Conservation (phyloP, 2,329 filamentous ascomycete species). For the Clathrospora elynae region DNA sequence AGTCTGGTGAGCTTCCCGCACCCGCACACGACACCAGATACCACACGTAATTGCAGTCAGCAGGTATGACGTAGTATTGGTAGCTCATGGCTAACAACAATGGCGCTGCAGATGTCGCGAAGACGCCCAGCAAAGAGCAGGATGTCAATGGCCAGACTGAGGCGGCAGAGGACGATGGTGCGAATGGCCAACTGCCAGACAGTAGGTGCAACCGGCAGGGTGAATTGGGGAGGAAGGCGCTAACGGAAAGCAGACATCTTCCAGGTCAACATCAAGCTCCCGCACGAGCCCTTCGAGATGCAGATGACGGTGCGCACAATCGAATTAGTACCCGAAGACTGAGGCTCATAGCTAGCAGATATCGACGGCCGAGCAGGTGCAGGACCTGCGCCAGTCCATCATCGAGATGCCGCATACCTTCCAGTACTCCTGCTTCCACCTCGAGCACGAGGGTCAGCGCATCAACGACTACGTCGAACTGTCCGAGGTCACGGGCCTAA, state of each 20-base stretch:
- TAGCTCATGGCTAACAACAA: constrained; percentile 31
- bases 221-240: background rate
- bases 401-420: constrained; percentile 92
- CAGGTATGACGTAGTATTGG: background rate
- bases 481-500: constrained; percentile 82
- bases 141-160: constrained; percentile 26
- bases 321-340: constrained; percentile 23
- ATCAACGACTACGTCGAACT: constrained; percentile 96
- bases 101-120: constrained; percentile 30
- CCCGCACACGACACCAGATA: constrained; percentile 13
- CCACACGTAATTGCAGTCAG: background rate
- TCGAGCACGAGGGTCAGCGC: constrained; percentile 84
- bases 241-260: constrained; percentile 57
- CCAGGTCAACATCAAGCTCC: constrained; percentile 78
- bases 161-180: constrained; percentile 33
- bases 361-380: constrained; percentile 91
- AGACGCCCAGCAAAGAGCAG: constrained; percentile 33
- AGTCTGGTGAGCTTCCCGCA: constrained; percentile 40
- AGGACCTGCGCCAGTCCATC: constrained; percentile 95
- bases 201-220: constrained; percentile 29
- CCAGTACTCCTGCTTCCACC: constrained; percentile 98
- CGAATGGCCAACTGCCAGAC: constrained; percentile 38
- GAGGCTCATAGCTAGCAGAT: constrained; percentile 62
- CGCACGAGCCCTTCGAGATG: constrained; percentile 77
- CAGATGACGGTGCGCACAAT: constrained; percentile 72